Evolutionary conservation across 1,284 basidiomycete genomes (phyloP), one percentile per base, ranked within the genome.

Genomic region (Pisolithus thermaeus): DNA sequence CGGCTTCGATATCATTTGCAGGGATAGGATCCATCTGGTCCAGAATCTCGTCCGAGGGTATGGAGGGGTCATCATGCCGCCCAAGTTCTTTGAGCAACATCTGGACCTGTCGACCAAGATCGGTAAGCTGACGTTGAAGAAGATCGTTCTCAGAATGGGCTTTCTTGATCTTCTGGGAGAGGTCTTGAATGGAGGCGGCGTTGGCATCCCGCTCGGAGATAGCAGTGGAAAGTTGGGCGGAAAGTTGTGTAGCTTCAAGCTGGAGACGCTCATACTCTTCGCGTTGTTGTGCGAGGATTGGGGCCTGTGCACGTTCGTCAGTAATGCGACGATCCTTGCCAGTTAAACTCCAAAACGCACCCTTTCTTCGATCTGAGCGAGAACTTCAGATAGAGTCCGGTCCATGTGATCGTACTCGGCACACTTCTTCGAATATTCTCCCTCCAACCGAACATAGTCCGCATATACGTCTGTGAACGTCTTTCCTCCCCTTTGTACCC

Each of bases 391-490:
- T 36, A 92, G 71, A 12, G 89, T 84, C 30, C 82, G 78, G 49
- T 90, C 87, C 76, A 97, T 84, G 43, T 89, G 81, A 55, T 85
- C 82, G 50, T 85, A 88, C 70, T 97, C 91, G 1, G 81, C 76
- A 50, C 80, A 83, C 65, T 93, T 90, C 61, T 77, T 80, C 16
- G 81, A 77, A 50, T 87, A 84, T 47, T 93, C 88, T 39, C 91
- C 89, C 66, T 97, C 87, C 46, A 95, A 79, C 51, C 82, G 79
- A 44, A 93, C 83, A 59, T 90, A 90, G 58, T 92, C 90, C n/a
- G 87, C 78, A 64, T 95, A 96, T 16, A 96, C 83, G 64, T 94
- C 87, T 0, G 92, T 94, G 69, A 94, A 92, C 2, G 85, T 87
- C 74, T 89, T 90, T 20, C 92, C 92, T 28, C 75, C 78, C 63